Base-by-base conservation (phyloP, 352 stramenopile genomes). In the Phytophthora capsici region DNA sequence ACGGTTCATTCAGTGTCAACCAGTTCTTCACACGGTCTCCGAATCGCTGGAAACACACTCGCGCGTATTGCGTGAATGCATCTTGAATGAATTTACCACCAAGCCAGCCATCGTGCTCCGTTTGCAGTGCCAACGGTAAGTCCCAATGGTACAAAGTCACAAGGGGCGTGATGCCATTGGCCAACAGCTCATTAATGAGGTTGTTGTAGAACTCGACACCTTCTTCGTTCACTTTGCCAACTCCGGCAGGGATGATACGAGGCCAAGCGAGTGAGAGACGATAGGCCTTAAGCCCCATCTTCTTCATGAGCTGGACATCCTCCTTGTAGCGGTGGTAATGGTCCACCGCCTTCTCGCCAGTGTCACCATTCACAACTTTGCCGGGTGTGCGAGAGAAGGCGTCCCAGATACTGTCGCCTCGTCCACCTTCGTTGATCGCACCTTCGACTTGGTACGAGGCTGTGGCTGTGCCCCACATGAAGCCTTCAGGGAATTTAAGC, bases 71-170 rank as follows among this genome's bases (percentile, higher is more conserved):
- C 17, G 69, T 69, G 66, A 96, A 96, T 14, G 80, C 75, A 17
- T 83, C 57, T n/a, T 85, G 68, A 38, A 91, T 80, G 36, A 80
- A 69, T 9, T 63, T 67, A 4, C 67, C 67, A n/a, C 73, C 71
- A 0, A 89, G 69, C 69, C 67, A 88, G 12, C 93, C 94, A 41
- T 89, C 85, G 57, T 92, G 90, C 53, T 87, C 77, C 19, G 90
- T 90, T 57, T 97, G 73, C 16, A 98, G 60, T 20, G 65, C 53
- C 49, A 97, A 73, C 13, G 95, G 95, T 20, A 98, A 65, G 77
- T 98, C 96, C 96, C 96, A 98, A 73, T 99, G 96, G 70, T 98
- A 99, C 4, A 99, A 66, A 17, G 95, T 98, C 20, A 98, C 85
- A 19, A 93, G 75, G n/a, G 94, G 95, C 49, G 85, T 80, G 59